Percentiles rank a stretch among this genome's conserved stretches.
These are phyloP conservation scores for Silybum marianum DNA, from an alignment of 129 eudicot genomes.

Conservation along the genomic window DNA sequence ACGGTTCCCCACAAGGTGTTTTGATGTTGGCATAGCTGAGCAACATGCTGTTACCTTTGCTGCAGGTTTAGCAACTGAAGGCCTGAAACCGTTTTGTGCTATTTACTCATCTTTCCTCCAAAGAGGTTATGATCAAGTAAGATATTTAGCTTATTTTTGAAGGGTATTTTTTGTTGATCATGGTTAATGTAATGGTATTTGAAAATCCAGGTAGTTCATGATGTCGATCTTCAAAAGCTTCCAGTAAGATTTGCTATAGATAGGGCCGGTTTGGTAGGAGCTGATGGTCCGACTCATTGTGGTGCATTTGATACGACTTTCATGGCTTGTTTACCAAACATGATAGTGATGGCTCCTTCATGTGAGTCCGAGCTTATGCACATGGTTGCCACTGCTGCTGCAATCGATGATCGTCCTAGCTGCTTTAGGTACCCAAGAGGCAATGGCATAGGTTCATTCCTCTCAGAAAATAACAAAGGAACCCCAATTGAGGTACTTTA, in stretches of 20 bases:
- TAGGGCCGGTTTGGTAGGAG: constrained; percentile 60
- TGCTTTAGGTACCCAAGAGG: constrained; percentile 78
- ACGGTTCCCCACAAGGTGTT: constrained; percentile 34
- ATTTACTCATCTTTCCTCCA: constrained; percentile 73
- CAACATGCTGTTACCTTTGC: constrained; percentile 76
- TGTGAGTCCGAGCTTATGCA: constrained; percentile 63
- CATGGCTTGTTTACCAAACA: constrained; percentile 80
- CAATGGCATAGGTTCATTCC: constrained; percentile 52
- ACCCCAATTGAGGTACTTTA: constrained; percentile 49
- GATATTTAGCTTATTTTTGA: not conserved
- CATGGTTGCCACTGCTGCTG: constrained; percentile 72
- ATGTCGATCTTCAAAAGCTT: constrained; percentile 60
- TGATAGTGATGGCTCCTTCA: constrained; percentile 81
- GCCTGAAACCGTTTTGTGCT: constrained; percentile 69
- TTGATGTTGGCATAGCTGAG: constrained; percentile 71
- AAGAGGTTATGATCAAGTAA: constrained; percentile 76
- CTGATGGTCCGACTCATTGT: constrained; percentile 64
- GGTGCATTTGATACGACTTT: constrained; percentile 59
- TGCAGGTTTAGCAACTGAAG: constrained; percentile 51
- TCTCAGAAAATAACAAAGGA: constrained; percentile 59
- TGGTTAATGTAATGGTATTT: not conserved
- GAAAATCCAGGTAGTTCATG: constrained; percentile 41
- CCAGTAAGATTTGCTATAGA: constrained; percentile 54
- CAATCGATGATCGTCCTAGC: constrained; percentile 68
- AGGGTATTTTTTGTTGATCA: not conserved